Percentiles rank a stretch among this genome's conserved stretches.
phyloP scores from a whole-genome alignment of 768 basidiomycete species.

The Boletus rufocinnamomeus region DNA sequence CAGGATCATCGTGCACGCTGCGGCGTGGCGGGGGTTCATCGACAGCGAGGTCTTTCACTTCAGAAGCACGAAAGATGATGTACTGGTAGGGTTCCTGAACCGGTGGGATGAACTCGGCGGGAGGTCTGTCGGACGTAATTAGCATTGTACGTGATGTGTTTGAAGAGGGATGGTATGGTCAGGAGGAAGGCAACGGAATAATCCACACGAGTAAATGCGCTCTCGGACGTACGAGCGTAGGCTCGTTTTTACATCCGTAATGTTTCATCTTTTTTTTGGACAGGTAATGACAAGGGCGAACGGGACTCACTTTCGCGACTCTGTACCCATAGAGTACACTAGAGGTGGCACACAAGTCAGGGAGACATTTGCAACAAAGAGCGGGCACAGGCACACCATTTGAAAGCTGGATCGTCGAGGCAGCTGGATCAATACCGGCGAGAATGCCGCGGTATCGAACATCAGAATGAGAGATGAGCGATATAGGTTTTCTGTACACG shows the following conservation, averaged over 20 bases:
- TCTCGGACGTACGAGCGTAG: slow-evolving; percentile 39
- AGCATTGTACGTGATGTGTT: slow-evolving; percentile 19
- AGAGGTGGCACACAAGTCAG: slow-evolving; percentile 1
- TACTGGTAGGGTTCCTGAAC: slow-evolving; percentile 83
- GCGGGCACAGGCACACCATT: slow-evolving; percentile 55
- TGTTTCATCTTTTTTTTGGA: slow-evolving; percentile 37
- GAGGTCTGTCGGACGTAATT: slow-evolving; percentile 50
- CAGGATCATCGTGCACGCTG: slow-evolving; percentile 82
- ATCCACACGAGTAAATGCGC: slow-evolving; percentile 56
- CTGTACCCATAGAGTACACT: slow-evolving; percentile 90
- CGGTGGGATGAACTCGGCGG: slow-evolving; percentile 79
- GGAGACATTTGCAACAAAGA: not conserved
- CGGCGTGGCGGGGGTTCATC: slow-evolving; percentile 63
- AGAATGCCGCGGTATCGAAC: slow-evolving; percentile 88
- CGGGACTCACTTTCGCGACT: slow-evolving; percentile 67
- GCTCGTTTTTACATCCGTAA: slow-evolving; percentile 45
- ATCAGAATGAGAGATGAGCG: slow-evolving; percentile 88
- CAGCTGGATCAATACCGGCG: slow-evolving; percentile 81
- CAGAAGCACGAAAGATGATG: slow-evolving; percentile 89
- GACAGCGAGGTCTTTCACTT: slow-evolving; percentile 87
- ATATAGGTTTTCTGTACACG: slow-evolving; percentile 74
- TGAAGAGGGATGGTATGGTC: slow-evolving; percentile 28
- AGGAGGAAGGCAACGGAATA: slow-evolving; percentile 68
- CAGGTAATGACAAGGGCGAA: not conserved
- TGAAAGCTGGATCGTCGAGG: slow-evolving; percentile 84